Percentiles rank a stretch among this genome's conserved stretches.
Evolutionary conservation across 2,329 filamentous ascomycete genomes (phyloP).

Genomic region (Coleophoma cylindrospora): DNA sequence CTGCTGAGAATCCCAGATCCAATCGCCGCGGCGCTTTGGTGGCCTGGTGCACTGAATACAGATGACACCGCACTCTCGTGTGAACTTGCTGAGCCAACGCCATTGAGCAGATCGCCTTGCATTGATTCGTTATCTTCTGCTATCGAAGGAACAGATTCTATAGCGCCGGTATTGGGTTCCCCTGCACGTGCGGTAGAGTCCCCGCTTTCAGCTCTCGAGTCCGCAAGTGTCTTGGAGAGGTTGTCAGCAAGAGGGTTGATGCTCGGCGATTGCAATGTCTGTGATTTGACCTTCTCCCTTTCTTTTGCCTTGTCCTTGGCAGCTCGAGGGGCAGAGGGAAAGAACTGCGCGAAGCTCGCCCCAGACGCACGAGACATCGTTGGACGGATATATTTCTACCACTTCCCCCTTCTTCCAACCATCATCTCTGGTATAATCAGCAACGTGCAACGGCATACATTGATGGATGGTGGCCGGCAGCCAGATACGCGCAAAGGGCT

Average conservation of each 20-base stretch:
- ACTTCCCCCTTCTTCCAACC: slow-evolving; percentile 22
- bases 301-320: slow-evolving; percentile 54
- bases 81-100: slow-evolving; percentile 68
- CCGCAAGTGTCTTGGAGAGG: slow-evolving; percentile 22
- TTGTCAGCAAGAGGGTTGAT: slow-evolving; percentile 26
- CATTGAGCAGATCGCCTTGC: slow-evolving; percentile 64
- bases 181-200: slow-evolving; percentile 17
- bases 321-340: slow-evolving; percentile 63
- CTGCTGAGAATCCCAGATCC: slow-evolving; percentile 32
- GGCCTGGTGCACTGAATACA: slow-evolving; percentile 50
- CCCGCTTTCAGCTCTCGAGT: slow-evolving; percentile 24
- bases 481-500: slow-evolving; percentile 17
- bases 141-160: slow-evolving; percentile 15
- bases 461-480: slow-evolving; percentile 9
- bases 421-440: slow-evolving; percentile 22
- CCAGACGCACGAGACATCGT: slow-evolving; percentile 74
- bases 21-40: slow-evolving; percentile 19
- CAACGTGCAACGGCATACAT: slow-evolving; percentile 22
- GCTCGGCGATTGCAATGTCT: slow-evolving; percentile 21
- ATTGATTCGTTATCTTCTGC: slow-evolving; percentile 53
- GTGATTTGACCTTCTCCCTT: slow-evolving; percentile 51
- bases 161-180: slow-evolving; percentile 12
- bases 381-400: slow-evolving; percentile 29
- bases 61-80: slow-evolving; percentile 67
- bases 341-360: slow-evolving; percentile 83